Base-by-base conservation (phyloP, 108 stramenopile species). In the Schizochytrium sp. region DNA sequence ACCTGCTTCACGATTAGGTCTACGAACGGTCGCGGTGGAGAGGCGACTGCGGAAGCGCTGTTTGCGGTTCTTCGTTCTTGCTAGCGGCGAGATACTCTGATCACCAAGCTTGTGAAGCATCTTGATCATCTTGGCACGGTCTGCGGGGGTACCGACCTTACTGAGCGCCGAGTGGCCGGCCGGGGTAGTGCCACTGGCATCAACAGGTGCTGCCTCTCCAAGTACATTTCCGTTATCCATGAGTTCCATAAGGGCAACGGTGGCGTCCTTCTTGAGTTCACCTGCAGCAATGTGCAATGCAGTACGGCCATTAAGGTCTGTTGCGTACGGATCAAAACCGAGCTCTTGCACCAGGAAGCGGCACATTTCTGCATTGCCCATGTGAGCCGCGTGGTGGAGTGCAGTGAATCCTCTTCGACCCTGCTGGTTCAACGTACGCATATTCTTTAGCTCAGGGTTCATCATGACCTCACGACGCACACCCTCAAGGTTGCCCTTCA, bases 321-420 rank as follows among this genome's bases (percentile, higher is more conserved):
- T 83, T 2, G 76, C 76, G 28, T 83, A 55, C 38, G 53, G 47
- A 83, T 83, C 76, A 10, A 55, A 49, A 5, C 8, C 45, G 72
- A 88, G 49, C 50, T 91, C 92, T 8, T 56, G 50, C 38, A 87
- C 47, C 50, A 97, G 90, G 19, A 94, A 58, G 2, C 89, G 17
- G n/a, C 95, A 87, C 44, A 96, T 88, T 2, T 95, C 96, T 28
- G 91, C 56, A 88, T 93, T 88, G 44, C 97, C 96, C 44, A 64
- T 41, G 55, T 93, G 92, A 3, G 95, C 94, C 8, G 95, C 95
- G 90, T 96, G 91, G 88, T 96, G 96, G n/a, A 96, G 89, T n/a
- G 96, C 93, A 61, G 97, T 96, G 40, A 91, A 91, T 3, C 97
- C 97, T 44, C 90, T 91, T 42, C 94, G 76, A 89, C 96, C 95